These are phyloP conservation scores for Fusarium piperis DNA, from an alignment of 2,329 filamentous ascomycete genomes.

Conservation along the genomic window DNA sequence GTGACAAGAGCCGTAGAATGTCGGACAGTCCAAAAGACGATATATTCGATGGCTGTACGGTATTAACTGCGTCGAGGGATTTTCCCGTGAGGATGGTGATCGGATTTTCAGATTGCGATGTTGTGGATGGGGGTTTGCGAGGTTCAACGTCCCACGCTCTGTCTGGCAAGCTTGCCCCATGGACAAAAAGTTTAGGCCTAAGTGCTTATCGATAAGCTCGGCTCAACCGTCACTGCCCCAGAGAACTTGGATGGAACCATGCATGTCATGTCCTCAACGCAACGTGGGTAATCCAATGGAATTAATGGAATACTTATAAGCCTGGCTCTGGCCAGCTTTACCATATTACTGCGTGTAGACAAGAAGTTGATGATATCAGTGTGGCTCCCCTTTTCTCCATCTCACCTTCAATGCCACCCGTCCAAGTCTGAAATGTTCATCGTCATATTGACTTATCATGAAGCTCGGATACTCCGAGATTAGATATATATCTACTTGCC, in stretches of 20 bases:
- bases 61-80: neutral
- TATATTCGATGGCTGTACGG: conserved; percentile 4
- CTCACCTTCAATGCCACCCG: neutral
- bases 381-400: neutral
- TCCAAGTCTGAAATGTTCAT: neutral
- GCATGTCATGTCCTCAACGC: neutral
- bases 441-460: conserved; percentile 30
- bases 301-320: neutral
- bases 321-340: neutral
- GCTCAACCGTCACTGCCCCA: neutral
- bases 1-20: conserved; percentile 6
- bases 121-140: conserved; percentile 39
- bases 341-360: neutral
- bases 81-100: conserved; percentile 4
- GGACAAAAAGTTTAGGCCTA: conserved; percentile 29
- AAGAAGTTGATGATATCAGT: neutral
- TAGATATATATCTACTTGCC: conserved; percentile 30
- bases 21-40: neutral
- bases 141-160: conserved; percentile 27
- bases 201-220: conserved; percentile 47
- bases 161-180: neutral
- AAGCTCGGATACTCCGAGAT: conserved; percentile 17
- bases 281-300: neutral
- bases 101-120: conserved; percentile 28
- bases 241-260: neutral